Percentiles rank a stretch among this genome's conserved stretches.
phyloP scores from a whole-genome alignment of 177 flowering plant genomes.

The Vitis hybrid region DNA sequence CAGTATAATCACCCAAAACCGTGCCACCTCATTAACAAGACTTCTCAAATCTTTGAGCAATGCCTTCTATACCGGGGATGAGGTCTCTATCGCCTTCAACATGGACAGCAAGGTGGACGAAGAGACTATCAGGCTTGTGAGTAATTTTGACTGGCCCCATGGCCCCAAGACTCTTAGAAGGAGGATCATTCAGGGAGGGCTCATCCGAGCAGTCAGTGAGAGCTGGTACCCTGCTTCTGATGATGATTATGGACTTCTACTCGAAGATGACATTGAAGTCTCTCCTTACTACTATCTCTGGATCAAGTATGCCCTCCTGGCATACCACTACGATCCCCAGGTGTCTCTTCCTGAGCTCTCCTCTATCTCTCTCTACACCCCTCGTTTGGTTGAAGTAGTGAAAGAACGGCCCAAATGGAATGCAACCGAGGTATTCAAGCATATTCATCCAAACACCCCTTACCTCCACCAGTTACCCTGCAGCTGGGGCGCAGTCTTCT shows the following conservation, averaged over 20 bases:
- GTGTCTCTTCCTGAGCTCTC: conserved; percentile 86
- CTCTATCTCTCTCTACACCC: conserved; percentile 89
- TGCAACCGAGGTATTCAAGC: conserved; percentile 73
- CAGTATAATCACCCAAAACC: conserved; percentile 89
- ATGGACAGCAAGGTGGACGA: conserved; percentile 94
- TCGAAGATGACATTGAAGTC: conserved; percentile 96
- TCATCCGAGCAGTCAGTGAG: conserved; percentile 94
- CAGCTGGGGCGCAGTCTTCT: conserved; percentile 97
- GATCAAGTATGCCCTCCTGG: conserved; percentile 84
- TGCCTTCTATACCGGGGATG: conserved; percentile 83
- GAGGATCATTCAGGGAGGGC: conserved; percentile 95
- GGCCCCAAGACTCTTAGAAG: conserved; percentile 80
- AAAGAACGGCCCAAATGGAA: conserved; percentile 96
- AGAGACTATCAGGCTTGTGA: conserved; percentile 58
- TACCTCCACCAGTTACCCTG: conserved; percentile 95
- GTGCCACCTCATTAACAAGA: conserved; percentile 61
- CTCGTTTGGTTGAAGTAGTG: conserved; percentile 83
- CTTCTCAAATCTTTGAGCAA: conserved; percentile 73
- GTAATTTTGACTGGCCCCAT: conserved; percentile 82
- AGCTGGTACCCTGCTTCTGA: conserved; percentile 96
- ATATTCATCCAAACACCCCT: conserved; percentile 89
- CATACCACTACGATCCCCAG: conserved; percentile 92
- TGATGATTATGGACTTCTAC: conserved; percentile 82
- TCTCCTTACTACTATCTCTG: conserved; percentile 94
- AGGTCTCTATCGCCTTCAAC: conserved; percentile 80